These are phyloP conservation scores for Penicillium sp. DNA, from an alignment of 2,329 filamentous ascomycete species.

Conservation along the genomic window DNA sequence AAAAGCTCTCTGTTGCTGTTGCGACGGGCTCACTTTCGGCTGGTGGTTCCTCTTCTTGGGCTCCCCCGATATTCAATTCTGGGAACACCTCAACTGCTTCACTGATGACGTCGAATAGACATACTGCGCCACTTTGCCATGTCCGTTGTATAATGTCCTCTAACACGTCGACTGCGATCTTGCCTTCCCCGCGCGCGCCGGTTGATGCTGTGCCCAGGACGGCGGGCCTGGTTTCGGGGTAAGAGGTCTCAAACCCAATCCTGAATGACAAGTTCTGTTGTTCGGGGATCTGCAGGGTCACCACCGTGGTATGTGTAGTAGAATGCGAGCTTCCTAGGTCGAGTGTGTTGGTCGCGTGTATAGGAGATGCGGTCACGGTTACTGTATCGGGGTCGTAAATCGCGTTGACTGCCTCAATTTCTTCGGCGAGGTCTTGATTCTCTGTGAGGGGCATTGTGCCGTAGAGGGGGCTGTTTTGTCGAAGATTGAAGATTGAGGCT, in stretches of 20 bases:
- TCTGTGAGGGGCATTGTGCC: slow-evolving; percentile 19
- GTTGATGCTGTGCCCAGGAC: slow-evolving; percentile 79
- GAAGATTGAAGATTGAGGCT: not conserved
- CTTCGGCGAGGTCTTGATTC: slow-evolving; percentile 46
- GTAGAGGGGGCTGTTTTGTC: not conserved
- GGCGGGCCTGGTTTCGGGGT: slow-evolving; percentile 72
- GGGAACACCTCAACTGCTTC: slow-evolving; percentile 52
- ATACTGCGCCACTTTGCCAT: slow-evolving; percentile 74
- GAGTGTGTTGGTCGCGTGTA: slow-evolving; percentile 26
- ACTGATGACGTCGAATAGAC: slow-evolving; percentile 88
- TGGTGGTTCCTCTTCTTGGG: slow-evolving; percentile 15
- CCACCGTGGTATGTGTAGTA: slow-evolving; percentile 48
- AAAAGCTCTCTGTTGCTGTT: slow-evolving; percentile 23
- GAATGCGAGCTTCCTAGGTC: slow-evolving; percentile 28
- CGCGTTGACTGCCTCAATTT: slow-evolving; percentile 51
- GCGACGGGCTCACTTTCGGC: slow-evolving; percentile 4
- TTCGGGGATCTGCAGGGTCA: slow-evolving; percentile 64
- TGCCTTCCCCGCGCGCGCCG: slow-evolving; percentile 71
- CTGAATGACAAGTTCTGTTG: slow-evolving; percentile 50
- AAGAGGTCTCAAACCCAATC: slow-evolving; percentile 68
- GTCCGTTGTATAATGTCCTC: slow-evolving; percentile 66
- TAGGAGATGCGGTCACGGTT: slow-evolving; percentile 40
- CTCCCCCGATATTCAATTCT: slow-evolving; percentile 55
- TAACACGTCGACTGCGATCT: slow-evolving; percentile 68
- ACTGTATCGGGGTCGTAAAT: slow-evolving; percentile 68